Conservation (phyloP, 805 yeast species). For the Schwanniomyces sp. region DNA sequence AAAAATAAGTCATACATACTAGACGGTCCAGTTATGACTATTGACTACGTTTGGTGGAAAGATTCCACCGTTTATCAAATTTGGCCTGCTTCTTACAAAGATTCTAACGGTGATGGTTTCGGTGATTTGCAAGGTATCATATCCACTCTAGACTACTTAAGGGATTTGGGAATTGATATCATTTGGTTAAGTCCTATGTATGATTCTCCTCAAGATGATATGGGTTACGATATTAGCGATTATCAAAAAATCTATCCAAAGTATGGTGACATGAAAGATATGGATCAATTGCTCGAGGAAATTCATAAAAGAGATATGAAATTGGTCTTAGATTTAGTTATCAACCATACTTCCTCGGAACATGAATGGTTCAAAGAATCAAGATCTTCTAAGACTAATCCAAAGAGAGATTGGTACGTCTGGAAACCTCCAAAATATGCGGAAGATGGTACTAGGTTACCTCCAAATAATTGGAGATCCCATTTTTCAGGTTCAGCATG, state of each 20-base stretch:
- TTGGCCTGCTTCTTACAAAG: slow-evolving; percentile 62
- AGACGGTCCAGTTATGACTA: slow-evolving; percentile 14
- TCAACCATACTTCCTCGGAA: slow-evolving; percentile 57
- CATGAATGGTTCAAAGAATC: slow-evolving; percentile 62
- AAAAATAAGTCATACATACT: neutral
- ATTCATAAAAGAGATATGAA: slow-evolving; percentile 51
- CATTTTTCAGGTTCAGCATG: slow-evolving; percentile 57
- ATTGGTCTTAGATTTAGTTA: slow-evolving; percentile 54
- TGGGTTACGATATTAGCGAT: slow-evolving; percentile 62
- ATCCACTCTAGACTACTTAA: slow-evolving; percentile 50
- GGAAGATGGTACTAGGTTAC: slow-evolving; percentile 48
- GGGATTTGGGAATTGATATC: slow-evolving; percentile 48
- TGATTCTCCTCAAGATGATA: slow-evolving; percentile 59
- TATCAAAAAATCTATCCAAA: slow-evolving; percentile 51
- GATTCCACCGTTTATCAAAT: slow-evolving; percentile 56
- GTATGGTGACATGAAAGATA: slow-evolving; percentile 55
- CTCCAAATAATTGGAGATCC: slow-evolving; percentile 59
- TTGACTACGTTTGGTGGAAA: slow-evolving; percentile 49
- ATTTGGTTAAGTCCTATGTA: slow-evolving; percentile 60
- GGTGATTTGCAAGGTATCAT: slow-evolving; percentile 59
- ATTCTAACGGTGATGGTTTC: slow-evolving; percentile 57
- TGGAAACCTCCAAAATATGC: slow-evolving; percentile 54
- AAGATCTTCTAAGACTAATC: slow-evolving; percentile 47
- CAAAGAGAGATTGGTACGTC: slow-evolving; percentile 62
- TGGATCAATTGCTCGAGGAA: slow-evolving; percentile 47